Percentiles rank a stretch among this genome's conserved stretches.
Conservation (phyloP, 441 rosid species). For the Raphanus hybrid region DNA sequence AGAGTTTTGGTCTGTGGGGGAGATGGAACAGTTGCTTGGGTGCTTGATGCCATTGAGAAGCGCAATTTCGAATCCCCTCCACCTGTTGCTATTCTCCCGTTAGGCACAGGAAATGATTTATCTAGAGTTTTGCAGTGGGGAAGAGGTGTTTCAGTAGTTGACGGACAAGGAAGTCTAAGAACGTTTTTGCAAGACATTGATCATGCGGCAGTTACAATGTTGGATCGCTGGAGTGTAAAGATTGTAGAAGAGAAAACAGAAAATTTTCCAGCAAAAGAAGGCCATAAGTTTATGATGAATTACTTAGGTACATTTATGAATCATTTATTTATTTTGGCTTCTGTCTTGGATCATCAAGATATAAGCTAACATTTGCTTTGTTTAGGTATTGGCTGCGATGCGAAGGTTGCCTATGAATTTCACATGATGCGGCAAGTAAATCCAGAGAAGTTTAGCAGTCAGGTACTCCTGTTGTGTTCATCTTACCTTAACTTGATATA, state of each 20-base stretch:
- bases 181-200: conserved; percentile 62
- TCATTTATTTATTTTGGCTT: background rate
- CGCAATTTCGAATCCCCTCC: conserved; percentile 70
- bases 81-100: conserved; percentile 75
- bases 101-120: conserved; percentile 78
- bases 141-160: conserved; percentile 60
- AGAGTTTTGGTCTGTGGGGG: conserved; percentile 81
- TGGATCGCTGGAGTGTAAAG: conserved; percentile 73
- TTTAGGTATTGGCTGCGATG: conserved; percentile 78
- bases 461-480: conserved; percentile 46
- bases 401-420: conserved; percentile 78
- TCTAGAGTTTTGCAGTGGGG: conserved; percentile 81
- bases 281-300: conserved; percentile 70
- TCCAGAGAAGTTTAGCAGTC: conserved; percentile 68
- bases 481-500: background rate
- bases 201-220: conserved; percentile 71
- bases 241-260: conserved; percentile 51
- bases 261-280: conserved; percentile 43
- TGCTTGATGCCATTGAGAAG: conserved; percentile 68
- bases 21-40: conserved; percentile 81
- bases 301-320: conserved; percentile 57
- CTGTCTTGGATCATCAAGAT: conserved; percentile 28
- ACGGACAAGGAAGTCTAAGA: conserved; percentile 62
- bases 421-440: conserved; percentile 66
- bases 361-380: conserved; percentile 33